Base-by-base conservation (phyloP, 371 early-diverging fungal species). In the Actinomortierella ambigua region DNA sequence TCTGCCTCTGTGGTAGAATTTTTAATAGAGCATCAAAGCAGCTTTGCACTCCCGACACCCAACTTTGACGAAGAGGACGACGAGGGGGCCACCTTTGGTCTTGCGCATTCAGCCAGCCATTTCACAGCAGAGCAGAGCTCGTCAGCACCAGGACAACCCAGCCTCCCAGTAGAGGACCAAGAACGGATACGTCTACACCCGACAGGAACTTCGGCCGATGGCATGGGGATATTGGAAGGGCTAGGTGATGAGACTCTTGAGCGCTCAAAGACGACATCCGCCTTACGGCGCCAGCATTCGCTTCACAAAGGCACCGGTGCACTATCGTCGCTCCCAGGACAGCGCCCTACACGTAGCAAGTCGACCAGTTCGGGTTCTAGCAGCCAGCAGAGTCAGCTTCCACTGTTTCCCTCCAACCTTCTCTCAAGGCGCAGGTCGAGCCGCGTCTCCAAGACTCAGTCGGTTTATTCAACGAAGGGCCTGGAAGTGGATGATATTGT, bases 1-100 rank as follows among this genome's bases (percentile, higher is more conserved):
- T 83, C 84, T 13, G 84, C 86, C 20, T 69, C 75, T 29, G 87
- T 87, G 13, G 59, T 89, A 1, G 83, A 80, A 40, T 85, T 85
- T 52, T 55, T 87, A 18, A 85, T 87, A 43, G 79, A 80, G 52
- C 67, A 84, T 58, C 83, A 84, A 49, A 71, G 75, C 58, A 63
- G 67, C 29, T 73, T 68, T 26, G 68, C 76, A 15, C 66, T 82
- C 48, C 73, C 68, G 2, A 73, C 66, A 52, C 76, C 78, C 18
- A 75, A 65, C 42, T 48, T 67, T 54, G 75, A 73, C 24, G 75
- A 73, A 3, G 75, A 73, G 0, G 48, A 48, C 24, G 75, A 73
- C 51, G 75, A 73, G 22, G 34, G 66, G 43, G 50, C 46, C 40
- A 63, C 57, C 39, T 67, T 67, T 55, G 75, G 67, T 2, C 20